A percentile compares a stretch with the other conserved stretches of the same genome.
Evolutionary conservation across 805 yeast genomes (phyloP).

Genomic region (Nakazawaea peltata): DNA sequence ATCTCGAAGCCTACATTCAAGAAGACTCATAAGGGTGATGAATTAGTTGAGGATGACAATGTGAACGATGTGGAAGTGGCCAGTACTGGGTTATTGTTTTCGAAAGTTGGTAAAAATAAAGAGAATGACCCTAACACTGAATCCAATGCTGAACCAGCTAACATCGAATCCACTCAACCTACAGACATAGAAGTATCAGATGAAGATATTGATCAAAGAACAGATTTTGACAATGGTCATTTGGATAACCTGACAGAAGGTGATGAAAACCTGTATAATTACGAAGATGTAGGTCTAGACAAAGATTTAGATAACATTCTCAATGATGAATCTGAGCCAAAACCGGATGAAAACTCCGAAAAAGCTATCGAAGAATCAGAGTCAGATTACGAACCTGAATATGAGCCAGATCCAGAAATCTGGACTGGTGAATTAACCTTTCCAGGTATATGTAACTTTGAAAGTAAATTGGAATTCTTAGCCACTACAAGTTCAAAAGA

Average conservation of each 20-base stretch:
- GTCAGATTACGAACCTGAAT: too few species aligned
- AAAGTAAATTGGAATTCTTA: conserved; percentile 4
- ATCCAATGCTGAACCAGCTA: conserved; percentile 20
- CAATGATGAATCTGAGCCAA: conserved; percentile 14
- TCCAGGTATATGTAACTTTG: conserved; percentile 10
- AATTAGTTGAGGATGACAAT: conserved; percentile 50
- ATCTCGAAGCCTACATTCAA: conserved; percentile 58
- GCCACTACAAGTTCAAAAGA: conserved; percentile 6
- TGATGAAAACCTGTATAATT: conserved; percentile 1
- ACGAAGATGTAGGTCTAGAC: conserved; percentile 21
- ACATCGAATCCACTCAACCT: conserved; percentile 5
- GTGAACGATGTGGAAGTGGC: conserved; percentile 11
- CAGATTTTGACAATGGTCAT: conserved; percentile 1
- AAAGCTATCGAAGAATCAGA: too few species aligned
- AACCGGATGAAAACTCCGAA: not conserved
- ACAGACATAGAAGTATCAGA: conserved; percentile 5
- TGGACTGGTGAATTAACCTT: conserved; percentile 13
- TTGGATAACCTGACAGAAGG: conserved; percentile 1
- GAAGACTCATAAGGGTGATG: conserved; percentile 86
- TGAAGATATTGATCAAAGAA: not conserved
- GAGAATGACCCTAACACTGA: conserved; percentile 13
- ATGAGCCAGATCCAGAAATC: not conserved
- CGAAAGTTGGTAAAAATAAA: too few species aligned
- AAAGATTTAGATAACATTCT: conserved; percentile 27
- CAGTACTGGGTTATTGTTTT: conserved; percentile 20